Evolutionary conservation across 139 green algal species (phyloP), one percentile per base, ranked within the genome.

Genomic region (Micractinium conductrix): DNA sequence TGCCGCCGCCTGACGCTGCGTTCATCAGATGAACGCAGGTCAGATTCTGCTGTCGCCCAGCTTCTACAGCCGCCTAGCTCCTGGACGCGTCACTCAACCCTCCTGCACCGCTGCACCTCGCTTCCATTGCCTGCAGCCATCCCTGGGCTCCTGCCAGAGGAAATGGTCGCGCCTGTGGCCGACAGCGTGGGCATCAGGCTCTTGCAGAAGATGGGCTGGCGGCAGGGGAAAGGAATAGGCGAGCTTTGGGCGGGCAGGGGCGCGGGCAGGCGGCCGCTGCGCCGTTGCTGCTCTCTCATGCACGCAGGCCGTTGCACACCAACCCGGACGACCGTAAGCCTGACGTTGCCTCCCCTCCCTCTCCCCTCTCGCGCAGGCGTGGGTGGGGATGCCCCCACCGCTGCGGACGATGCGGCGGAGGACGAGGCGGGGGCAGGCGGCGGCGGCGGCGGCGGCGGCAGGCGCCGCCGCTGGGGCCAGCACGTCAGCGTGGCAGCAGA

Each of bases 161-260:
- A 97, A 58, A 74, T 98, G 38, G 85, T 99, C 43, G 86, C 89
- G 10, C 96, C 95, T 4, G 95, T 97, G 16, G 79, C 91, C 14
- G 88, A 95, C 48, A 93, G 91, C 44, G 86, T 97, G 28, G 96
- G 96, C 48, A 88, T 98, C 67, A 84, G 92, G 58, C 91, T 99
- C 81, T 92, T 99, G 63, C 92, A 94, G 74, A 92, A 91, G 79
- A 98, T 99, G 96, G 96, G 96, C 6, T 99, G 96, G 96, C 86
- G 96, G 45, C 94, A 94, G 75, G 96, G 95, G 22, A 92, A 92
- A 42, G 95, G 94, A 38, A 87, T 98, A 26, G 94, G 92, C 38
- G 45, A n/a, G n/a, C n/a, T n/a, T n/a, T n/a, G n/a, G n/a, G n/a
- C n/a, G n/a, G n/a, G n/a, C n/a, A n/a, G n/a, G n/a, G n/a, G n/a